A percentile compares a stretch with the other conserved stretches of the same genome.
Conservation (phyloP, 2,329 filamentous ascomycete genomes). For the Phyllachora maydis region DNA sequence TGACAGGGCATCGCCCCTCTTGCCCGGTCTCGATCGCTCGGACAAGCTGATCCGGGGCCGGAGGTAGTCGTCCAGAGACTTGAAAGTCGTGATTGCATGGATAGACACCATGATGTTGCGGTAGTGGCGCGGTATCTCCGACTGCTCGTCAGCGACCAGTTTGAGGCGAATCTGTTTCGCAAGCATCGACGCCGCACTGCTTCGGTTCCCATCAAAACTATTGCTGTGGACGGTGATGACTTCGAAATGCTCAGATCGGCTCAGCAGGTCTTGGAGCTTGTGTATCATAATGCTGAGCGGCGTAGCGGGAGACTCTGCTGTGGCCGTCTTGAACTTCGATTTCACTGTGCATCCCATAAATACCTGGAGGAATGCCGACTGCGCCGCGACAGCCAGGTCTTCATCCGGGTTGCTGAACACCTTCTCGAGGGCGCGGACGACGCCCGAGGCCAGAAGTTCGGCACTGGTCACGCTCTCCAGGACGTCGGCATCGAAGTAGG, state of each 20-base stretch:
- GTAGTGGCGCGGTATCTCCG: constrained; percentile 72
- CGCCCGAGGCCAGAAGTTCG: constrained; percentile 74
- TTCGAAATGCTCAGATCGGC: constrained; percentile 93
- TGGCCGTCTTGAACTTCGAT: constrained; percentile 41
- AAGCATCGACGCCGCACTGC: constrained; percentile 85
- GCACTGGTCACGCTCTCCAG: constrained; percentile 89
- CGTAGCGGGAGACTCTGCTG: constrained; percentile 50
- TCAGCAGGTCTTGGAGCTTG: constrained; percentile 89
- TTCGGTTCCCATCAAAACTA: constrained; percentile 72
- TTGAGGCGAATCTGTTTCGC: constrained; percentile 87
- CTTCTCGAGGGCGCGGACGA: constrained; percentile 66
- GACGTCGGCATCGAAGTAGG: constrained; percentile 75
- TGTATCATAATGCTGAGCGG: constrained; percentile 81
- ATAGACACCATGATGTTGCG: constrained; percentile 96
- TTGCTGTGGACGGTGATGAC: constrained; percentile 91
- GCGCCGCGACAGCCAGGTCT: constrained; percentile 40
- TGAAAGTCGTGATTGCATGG: constrained; percentile 95
- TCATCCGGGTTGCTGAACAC: constrained; percentile 59
- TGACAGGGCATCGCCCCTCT: constrained; percentile 40
- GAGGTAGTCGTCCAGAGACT: constrained; percentile 87
- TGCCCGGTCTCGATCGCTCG: constrained; percentile 46
- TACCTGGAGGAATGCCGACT: constrained; percentile 69
- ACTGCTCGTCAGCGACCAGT: constrained; percentile 73
- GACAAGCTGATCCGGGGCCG: constrained; percentile 70
- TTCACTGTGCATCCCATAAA: constrained; percentile 69